Evolutionary conservation across 768 basidiomycete genomes (phyloP).

Genomic region (Rhodotorula babjevae): DNA sequence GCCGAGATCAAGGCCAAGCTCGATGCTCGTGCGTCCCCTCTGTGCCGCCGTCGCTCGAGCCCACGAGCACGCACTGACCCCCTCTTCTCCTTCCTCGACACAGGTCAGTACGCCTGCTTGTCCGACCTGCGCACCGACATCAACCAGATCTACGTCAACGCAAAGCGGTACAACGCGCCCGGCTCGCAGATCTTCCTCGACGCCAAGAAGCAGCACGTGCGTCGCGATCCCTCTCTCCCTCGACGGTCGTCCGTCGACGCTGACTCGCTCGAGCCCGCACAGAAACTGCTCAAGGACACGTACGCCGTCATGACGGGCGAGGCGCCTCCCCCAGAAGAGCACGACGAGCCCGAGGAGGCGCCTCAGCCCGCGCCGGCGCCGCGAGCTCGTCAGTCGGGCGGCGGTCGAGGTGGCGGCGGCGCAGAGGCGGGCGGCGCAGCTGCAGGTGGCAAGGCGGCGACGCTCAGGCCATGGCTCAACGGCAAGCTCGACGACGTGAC

Average conservation of each 20-base stretch:
- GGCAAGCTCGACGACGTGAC: conserved; percentile 34
- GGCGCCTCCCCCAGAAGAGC: conserved; percentile 22
- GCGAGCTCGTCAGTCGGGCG: too few relatives aligned
- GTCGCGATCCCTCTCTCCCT: neutral
- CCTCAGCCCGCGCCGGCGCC: neutral
- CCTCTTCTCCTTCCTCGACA: neutral
- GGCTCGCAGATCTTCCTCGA: conserved; percentile 38
- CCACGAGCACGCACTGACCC: too few relatives aligned
- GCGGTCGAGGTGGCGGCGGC: too few relatives aligned
- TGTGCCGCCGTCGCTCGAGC: neutral
- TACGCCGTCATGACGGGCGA: conserved; percentile 37
- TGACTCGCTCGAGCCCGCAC: neutral
- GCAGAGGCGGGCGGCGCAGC: too few relatives aligned
- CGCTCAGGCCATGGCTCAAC: conserved; percentile 39
- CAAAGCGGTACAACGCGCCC: conserved; percentile 40
- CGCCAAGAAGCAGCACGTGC: conserved; percentile 38
- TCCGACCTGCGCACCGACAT: conserved; percentile 31
- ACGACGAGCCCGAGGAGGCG: conserved; percentile 13
- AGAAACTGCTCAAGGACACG: conserved; percentile 31
- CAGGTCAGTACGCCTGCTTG: conserved; percentile 19
- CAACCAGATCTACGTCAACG: conserved; percentile 41
- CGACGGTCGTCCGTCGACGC: too few relatives aligned
- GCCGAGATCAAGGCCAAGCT: conserved; percentile 34
- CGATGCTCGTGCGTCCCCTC: conserved; percentile 19
- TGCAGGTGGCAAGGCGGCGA: conserved; percentile 5